Evolutionary conservation across 2,329 filamentous ascomycete genomes (phyloP).

Genomic region (Cytospora leucostoma): DNA sequence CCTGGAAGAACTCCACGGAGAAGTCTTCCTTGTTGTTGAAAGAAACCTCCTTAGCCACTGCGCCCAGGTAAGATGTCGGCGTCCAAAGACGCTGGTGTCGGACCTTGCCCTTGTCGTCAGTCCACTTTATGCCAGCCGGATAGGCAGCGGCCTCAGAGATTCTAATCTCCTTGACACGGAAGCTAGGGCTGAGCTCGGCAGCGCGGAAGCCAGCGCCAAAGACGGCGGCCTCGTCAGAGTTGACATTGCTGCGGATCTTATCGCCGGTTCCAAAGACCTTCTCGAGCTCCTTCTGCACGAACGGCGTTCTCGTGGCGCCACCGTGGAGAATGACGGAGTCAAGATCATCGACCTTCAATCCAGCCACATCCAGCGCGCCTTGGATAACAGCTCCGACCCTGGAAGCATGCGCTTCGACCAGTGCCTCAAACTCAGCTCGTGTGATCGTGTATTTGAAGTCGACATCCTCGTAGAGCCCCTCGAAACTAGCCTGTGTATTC

Average conservation of each 20-base stretch:
- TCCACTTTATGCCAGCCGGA: slow-evolving; percentile 74
- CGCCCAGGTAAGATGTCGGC: slow-evolving; percentile 71
- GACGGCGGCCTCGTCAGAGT: slow-evolving; percentile 93
- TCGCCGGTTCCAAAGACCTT: slow-evolving; percentile 68
- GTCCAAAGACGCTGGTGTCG: slow-evolving; percentile 83
- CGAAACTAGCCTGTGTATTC: slow-evolving; percentile 77
- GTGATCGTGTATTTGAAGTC: slow-evolving; percentile 91
- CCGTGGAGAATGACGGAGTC: slow-evolving; percentile 93
- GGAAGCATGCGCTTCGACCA: slow-evolving; percentile 67
- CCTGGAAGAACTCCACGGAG: slow-evolving; percentile 76
- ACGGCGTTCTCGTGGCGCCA: slow-evolving; percentile 85
- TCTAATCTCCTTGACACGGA: slow-evolving; percentile 96
- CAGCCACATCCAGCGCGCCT: slow-evolving; percentile 72
- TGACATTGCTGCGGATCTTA: slow-evolving; percentile 91
- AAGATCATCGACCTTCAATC: slow-evolving; percentile 72
- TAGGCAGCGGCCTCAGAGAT: slow-evolving; percentile 77
- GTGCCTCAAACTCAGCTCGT: slow-evolving; percentile 77
- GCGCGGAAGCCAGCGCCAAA: slow-evolving; percentile 95
- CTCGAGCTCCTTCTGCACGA: slow-evolving; percentile 89
- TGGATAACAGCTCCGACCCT: slow-evolving; percentile 71
- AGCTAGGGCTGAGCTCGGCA: slow-evolving; percentile 87
- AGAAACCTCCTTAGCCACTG: slow-evolving; percentile 77
- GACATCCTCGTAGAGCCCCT: slow-evolving; percentile 86
- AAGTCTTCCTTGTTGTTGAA: slow-evolving; percentile 85
- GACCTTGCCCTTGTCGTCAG: slow-evolving; percentile 65